Evolutionary conservation across 176 grass and related monocot species (phyloP), one percentile per base, ranked within the genome.

Genomic region (Lolium rigidum): DNA sequence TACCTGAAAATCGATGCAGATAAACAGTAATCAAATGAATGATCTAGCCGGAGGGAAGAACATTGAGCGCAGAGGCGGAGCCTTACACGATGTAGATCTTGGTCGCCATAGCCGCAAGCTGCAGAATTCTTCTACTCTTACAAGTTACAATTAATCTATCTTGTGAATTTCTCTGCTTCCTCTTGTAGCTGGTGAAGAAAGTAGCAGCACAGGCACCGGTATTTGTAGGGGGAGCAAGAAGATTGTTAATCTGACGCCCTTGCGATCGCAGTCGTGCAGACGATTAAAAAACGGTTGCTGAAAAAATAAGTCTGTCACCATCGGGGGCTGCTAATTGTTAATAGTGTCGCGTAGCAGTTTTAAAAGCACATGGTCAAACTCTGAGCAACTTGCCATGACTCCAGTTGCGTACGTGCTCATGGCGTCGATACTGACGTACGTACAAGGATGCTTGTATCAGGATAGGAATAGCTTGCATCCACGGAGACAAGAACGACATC

Each of bases 61-160:
- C 48, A 15, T 10, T 73, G n/a, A 21, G 1, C 44, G n/a, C 3
- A 52, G 44, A 64, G 7, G 17, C 20, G 25, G 46, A 69, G 57
- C n/a, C 77, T 85, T 91, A 91, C 89, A 91, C 89, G 74, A 91
- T 91, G 85, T 87, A 91, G 80, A 91, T 87, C 83, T 91, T 91
- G 77, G 86, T 91, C 8, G 77, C 82, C 81, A 81, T 84, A 41
- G 61, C 70, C n/a, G 70, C 11, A 11, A 7, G 52, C 18, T 16
- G 26, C 3, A 39, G 18, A 38, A 63, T 1, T 43, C 61, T 31
- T 17, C 21, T 0, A 37, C 28, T 39, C 10, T 22, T 67, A 17
- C n/a, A n/a, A 39, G 38, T 5, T 41, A 74, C 11, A 20, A n/a
- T 4, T 64, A 4, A 5, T 3, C 3, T 51, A 22, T 50, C 13